A percentile compares a stretch with the other conserved stretches of the same genome.
Evolutionary conservation across 75 land plant species (phyloP).

Genomic region (Pseudotsuga menziesii): DNA sequence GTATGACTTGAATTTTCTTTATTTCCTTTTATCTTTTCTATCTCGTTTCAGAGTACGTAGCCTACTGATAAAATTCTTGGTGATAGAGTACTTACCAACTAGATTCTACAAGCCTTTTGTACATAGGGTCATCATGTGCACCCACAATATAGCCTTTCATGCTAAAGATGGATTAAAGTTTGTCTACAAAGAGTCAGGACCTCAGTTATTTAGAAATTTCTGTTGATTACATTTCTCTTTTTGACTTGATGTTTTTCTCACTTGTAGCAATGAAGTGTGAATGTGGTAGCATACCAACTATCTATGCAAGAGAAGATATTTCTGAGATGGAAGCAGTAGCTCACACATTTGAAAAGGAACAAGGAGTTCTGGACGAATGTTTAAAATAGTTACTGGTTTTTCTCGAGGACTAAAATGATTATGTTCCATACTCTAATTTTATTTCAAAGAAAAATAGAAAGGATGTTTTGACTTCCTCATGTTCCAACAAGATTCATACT

Average conservation of each 20-base stretch:
- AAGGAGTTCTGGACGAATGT: conserved; percentile 34
- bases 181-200: not conserved
- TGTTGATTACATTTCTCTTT: not conserved
- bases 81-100: not conserved
- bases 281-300: conserved; percentile 41
- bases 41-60: not conserved
- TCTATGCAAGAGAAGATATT: conserved; percentile 51
- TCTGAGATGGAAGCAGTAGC: conserved; percentile 59
- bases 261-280: conserved; percentile 25
- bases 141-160: not conserved
- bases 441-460: conserved; percentile 6
- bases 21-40: not conserved
- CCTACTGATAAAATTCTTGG: not conserved
- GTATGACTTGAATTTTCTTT: conserved; percentile 25
- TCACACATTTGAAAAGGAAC: conserved; percentile 62
- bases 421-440: conserved; percentile 51
- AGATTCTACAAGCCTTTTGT: not conserved
- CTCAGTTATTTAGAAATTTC: not conserved
- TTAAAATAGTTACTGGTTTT: conserved; percentile 11
- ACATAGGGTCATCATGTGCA: not conserved
- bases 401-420: conserved; percentile 19
- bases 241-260: conserved; percentile 18
- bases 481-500: not conserved
- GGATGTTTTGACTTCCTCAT: not conserved
- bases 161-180: not conserved